Evolutionary conservation across 306 rosid genomes (phyloP).

Genomic region (Carpinus fangiana): DNA sequence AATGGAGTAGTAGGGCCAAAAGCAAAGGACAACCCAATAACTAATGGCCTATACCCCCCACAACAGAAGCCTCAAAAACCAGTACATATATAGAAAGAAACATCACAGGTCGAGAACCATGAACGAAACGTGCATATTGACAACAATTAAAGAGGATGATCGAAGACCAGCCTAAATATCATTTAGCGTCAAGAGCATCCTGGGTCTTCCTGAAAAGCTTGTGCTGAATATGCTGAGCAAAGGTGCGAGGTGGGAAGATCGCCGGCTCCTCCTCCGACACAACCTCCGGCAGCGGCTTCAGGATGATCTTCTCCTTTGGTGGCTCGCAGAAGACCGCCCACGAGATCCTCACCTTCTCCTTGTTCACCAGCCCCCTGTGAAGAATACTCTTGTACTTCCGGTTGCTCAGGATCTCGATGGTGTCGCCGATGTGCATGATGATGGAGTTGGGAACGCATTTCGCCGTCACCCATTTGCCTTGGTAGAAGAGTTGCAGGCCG

Average conservation of each 20-base stretch:
- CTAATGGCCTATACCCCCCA: neutral
- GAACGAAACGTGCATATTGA: neutral
- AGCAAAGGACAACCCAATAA: neutral
- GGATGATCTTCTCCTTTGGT: constrained; percentile 79
- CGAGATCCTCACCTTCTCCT: constrained; percentile 81
- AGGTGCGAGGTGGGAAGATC: constrained; percentile 73
- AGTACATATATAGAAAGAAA: too few species aligned
- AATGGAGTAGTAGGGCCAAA: neutral
- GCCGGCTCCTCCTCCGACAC: constrained; percentile 55
- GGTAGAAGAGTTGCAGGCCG: constrained; percentile 73
- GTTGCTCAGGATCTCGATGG: constrained; percentile 77
- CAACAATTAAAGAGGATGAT: too few species aligned
- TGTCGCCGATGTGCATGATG: constrained; percentile 86
- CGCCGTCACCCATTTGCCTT: constrained; percentile 72
- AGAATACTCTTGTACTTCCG: constrained; percentile 81
- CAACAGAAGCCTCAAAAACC: neutral
- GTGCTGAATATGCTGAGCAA: constrained; percentile 77
- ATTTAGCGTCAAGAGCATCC: constrained; percentile 16
- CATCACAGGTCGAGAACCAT: neutral
- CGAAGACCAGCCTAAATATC: neutral
- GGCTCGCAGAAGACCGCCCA: constrained; percentile 96
- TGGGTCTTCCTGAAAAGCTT: constrained; percentile 65
- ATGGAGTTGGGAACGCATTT: constrained; percentile 76
- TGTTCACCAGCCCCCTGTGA: constrained; percentile 81
- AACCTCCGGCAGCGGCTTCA: constrained; percentile 68